phyloP scores from a whole-genome alignment of 495 filamentous ascomycete genomes.

The Chaetomium tenue region DNA sequence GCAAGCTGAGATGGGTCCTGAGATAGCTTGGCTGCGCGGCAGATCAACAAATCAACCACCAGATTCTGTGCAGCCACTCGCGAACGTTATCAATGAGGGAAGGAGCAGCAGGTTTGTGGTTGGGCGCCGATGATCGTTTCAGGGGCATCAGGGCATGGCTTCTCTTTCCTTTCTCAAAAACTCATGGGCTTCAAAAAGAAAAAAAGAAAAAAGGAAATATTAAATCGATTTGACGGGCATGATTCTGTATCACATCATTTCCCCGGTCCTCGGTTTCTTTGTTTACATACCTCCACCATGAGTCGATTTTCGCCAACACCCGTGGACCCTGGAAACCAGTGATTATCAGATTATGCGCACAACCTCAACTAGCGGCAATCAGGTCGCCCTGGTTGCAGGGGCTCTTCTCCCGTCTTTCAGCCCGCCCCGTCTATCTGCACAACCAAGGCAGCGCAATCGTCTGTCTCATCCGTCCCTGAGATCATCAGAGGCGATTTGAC shows the following conservation, averaged over 20 bases:
- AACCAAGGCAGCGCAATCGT: neutral
- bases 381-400: slow-evolving; percentile 11
- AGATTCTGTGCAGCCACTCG: neutral
- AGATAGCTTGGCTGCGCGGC: slow-evolving; percentile 23
- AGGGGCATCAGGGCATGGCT: neutral
- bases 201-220: too few relatives aligned
- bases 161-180: neutral
- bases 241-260: slow-evolving; percentile 8
- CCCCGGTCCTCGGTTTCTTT: neutral
- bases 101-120: slow-evolving; percentile 1
- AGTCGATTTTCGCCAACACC: neutral
- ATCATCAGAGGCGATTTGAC: slow-evolving; percentile 6
- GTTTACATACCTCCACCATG: slow-evolving; percentile 16
- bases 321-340: slow-evolving; percentile 18
- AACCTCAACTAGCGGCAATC: neutral
- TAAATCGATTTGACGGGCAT: slow-evolving; percentile 9
- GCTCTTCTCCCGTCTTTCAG: slow-evolving; percentile 2
- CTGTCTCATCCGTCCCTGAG: neutral
- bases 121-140: slow-evolving; percentile 19
- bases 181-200: too few relatives aligned
- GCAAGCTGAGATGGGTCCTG: slow-evolving; percentile 19
- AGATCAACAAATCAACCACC: slow-evolving; percentile 27
- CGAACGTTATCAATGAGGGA: neutral
- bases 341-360: slow-evolving; percentile 23
- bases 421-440: slow-evolving; percentile 14